These are phyloP conservation scores for Pestalotiopsis sp. DNA, from an alignment of 2,329 filamentous ascomycete genomes.

Conservation along the genomic window DNA sequence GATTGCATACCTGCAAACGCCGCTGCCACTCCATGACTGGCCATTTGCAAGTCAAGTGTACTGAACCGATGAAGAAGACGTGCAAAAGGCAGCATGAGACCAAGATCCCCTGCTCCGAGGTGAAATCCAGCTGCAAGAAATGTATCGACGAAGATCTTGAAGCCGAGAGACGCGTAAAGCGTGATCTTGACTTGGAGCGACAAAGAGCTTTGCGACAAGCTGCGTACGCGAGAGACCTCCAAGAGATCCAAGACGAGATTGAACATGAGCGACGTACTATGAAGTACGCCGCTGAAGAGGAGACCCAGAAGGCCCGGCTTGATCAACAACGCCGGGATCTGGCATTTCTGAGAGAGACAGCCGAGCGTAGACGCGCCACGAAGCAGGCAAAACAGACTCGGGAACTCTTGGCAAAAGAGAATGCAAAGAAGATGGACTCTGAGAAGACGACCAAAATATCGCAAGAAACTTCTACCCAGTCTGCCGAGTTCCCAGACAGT, in stretches of 20 bases:
- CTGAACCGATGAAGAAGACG: conserved; percentile 30
- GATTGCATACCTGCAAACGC: conserved; percentile 58
- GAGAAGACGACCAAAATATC: background rate
- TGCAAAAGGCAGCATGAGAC: conserved; percentile 54
- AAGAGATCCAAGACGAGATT: conserved; percentile 56
- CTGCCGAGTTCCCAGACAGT: conserved; percentile 16
- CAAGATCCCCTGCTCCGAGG: conserved; percentile 47
- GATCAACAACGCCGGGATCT: conserved; percentile 45
- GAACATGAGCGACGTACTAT: conserved; percentile 45
- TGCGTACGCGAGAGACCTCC: conserved; percentile 46
- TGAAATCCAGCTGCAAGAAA: conserved; percentile 43
- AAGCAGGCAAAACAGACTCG: conserved; percentile 16
- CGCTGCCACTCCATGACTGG: conserved; percentile 65
- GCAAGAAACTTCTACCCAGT: background rate
- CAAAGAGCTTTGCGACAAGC: conserved; percentile 46
- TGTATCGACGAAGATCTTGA: conserved; percentile 56
- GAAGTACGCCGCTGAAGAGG: conserved; percentile 46
- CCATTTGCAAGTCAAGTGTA: conserved; percentile 56
- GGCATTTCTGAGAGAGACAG: background rate
- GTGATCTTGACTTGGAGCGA: conserved; percentile 54
- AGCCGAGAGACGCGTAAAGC: conserved; percentile 41
- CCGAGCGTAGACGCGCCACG: background rate
- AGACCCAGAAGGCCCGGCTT: conserved; percentile 45
- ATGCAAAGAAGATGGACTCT: background rate
- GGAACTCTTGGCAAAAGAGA: conserved; percentile 12